Evolutionary conservation across 2,329 filamentous ascomycete species (phyloP).

Genomic region (Calonectria fujianensis): DNA sequence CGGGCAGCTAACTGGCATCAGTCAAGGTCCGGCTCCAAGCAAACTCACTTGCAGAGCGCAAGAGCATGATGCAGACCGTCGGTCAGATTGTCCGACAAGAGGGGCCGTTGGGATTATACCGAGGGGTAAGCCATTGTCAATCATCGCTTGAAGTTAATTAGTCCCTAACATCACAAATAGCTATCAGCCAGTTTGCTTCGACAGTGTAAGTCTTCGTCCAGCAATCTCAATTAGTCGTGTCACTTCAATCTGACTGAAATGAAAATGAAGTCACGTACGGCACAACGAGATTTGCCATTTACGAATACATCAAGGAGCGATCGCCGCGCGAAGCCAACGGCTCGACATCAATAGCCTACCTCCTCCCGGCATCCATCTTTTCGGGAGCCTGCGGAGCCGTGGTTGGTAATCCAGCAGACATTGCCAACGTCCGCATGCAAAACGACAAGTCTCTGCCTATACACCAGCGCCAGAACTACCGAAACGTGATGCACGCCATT

Average conservation of each 20-base stretch:
- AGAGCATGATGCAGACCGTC: conserved; percentile 29
- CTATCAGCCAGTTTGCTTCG: conserved; percentile 39
- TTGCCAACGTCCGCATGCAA: conserved; percentile 45
- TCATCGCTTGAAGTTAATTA: neutral
- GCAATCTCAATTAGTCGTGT: no score
- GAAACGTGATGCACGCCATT: conserved; percentile 38
- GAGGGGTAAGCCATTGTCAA: conserved; percentile 29
- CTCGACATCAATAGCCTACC: conserved; percentile 20
- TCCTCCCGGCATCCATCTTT: conserved; percentile 36
- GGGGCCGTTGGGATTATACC: conserved; percentile 34
- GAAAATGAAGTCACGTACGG: conserved; percentile 38
- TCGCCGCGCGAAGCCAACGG: neutral
- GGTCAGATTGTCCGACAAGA: conserved; percentile 35
- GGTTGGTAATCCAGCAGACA: conserved; percentile 38
- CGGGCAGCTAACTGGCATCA: conserved; percentile 9
- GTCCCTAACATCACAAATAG: conserved; percentile 7
- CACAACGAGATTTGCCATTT: conserved; percentile 43
- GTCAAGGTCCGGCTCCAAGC: conserved; percentile 43
- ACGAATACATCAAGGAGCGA: conserved; percentile 40
- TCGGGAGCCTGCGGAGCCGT: conserved; percentile 37
- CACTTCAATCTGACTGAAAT: neutral
- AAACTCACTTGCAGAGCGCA: conserved; percentile 32
- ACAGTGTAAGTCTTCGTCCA: conserved; percentile 22
- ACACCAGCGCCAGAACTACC: conserved; percentile 40
- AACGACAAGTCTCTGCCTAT: conserved; percentile 36